A percentile compares a stretch with the other conserved stretches of the same genome.
Evolutionary conservation across 306 rosid species (phyloP).

Genomic region (Mimosa pudica): DNA sequence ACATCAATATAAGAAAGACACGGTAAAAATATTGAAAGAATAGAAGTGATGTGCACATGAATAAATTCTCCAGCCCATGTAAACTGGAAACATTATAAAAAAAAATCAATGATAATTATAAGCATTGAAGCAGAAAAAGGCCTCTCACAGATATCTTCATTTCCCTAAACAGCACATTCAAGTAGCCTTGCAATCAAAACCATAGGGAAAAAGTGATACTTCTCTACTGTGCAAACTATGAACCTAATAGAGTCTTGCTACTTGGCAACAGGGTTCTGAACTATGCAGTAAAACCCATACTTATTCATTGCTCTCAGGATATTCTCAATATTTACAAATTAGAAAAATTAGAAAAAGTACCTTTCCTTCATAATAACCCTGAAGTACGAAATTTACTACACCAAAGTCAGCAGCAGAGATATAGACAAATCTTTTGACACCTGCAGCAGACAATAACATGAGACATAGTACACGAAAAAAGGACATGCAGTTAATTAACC

Average conservation of each 20-base stretch:
- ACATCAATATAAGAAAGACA: slow-evolving; percentile 40
- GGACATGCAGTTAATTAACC: not conserved
- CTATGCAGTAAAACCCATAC: not conserved
- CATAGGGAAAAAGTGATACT: not conserved
- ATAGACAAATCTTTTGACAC: slow-evolving; percentile 89
- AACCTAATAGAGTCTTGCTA: not conserved
- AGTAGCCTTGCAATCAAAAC: not conserved
- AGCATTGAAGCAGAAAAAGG: slow-evolving; percentile 7
- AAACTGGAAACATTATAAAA: slow-evolving; percentile 6
- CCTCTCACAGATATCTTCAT: slow-evolving; percentile 22
- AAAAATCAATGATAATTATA: not conserved
- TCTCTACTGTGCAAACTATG: slow-evolving; percentile 13
- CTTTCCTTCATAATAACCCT: slow-evolving; percentile 96
- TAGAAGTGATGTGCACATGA: not conserved
- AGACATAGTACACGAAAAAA: slow-evolving; percentile 4
- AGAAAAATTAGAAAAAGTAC: slow-evolving; percentile 39
- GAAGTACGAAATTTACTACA: slow-evolving; percentile 66
- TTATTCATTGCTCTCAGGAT: slow-evolving; percentile 25
- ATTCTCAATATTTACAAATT: slow-evolving; percentile 22
- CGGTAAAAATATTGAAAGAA: slow-evolving; percentile 23
- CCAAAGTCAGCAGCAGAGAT: slow-evolving; percentile 98
- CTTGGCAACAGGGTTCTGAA: slow-evolving; percentile 9
- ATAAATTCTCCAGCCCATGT: not conserved
- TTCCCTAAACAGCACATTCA: slow-evolving; percentile 26
- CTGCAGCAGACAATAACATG: slow-evolving; percentile 46